Evolutionary conservation across 345 rosid genomes (phyloP), one percentile per base, ranked within the genome.

Genomic region (Arabidopsis arenosa): DNA sequence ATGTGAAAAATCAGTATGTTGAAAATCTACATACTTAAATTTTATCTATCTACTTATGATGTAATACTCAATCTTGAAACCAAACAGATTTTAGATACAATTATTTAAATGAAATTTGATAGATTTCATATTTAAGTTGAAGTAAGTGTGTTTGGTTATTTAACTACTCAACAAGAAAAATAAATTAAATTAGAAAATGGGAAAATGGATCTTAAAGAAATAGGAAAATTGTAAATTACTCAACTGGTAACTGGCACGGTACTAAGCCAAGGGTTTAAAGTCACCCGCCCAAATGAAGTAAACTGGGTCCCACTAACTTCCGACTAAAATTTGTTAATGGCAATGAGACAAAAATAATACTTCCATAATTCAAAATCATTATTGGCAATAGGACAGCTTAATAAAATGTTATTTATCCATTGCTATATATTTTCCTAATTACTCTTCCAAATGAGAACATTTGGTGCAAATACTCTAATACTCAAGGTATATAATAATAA

Each of bases 201-300:
- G 63, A 65, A 74, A 44, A 57, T 44, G 36, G 48, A 53, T 53
- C 26, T 9, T 23, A 45, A 58, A 48, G 69, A 62, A 72, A 51
- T 47, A 62, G 52, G 48, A 70, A 75, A 60, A 9, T 51, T 67
- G 26, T 39, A 68, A 75, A 68, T 15, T 67, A 75, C 79, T 51
- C 79, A 67, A 75, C 56, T 58, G 52, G 60, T 67, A 67, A 49
- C 60, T 49, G 48, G 47, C 52, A 75, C 59, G 52, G 44, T 66
- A 66, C 44, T 53, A 32, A 44, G 43, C 7, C 5, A 63, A 72
- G 41, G 62, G 62, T 62, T 65, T 65, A 48, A 75, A 66, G 61
- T 75, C 60, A 67, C 44, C 72, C 40, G 49, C 51, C 64, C 72
- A 21, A 72, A 65, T 57, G 43, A 51, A 63, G 54, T 52, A 33